These are phyloP conservation scores for Ophiostoma pallidulum DNA, from an alignment of 2,329 filamentous ascomycete species.

Conservation along the genomic window DNA sequence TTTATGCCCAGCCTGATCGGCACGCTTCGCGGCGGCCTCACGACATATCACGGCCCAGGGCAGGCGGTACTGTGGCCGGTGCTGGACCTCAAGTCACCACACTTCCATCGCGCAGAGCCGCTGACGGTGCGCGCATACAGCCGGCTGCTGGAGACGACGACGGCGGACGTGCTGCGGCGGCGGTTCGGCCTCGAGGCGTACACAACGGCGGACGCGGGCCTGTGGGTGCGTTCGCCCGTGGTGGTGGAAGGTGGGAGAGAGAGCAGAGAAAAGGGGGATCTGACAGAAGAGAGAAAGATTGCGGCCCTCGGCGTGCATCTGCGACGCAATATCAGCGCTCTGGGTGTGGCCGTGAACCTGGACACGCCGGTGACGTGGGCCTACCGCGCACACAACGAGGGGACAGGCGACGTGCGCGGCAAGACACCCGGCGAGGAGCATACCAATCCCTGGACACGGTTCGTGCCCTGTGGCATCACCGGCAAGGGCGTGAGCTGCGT, in stretches of 20 bases:
- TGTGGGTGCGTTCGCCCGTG: constrained; percentile 52
- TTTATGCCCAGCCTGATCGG: constrained; percentile 56
- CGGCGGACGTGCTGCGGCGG: constrained; percentile 53
- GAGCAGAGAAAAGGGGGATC: background rate
- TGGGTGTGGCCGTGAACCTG: constrained; percentile 78
- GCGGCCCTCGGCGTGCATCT: constrained; percentile 90
- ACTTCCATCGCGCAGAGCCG: constrained; percentile 32
- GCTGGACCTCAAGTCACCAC: constrained; percentile 57
- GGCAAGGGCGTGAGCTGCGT: constrained; percentile 74
- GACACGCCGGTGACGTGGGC: constrained; percentile 40
- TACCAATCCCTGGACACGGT: constrained; percentile 52
- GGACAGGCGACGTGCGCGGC: too few species aligned
- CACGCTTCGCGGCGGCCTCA: constrained; percentile 77
- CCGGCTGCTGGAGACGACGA: constrained; percentile 63
- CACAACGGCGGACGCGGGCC: constrained; percentile 69
- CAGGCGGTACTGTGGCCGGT: constrained; percentile 91
- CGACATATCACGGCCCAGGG: constrained; percentile 90
- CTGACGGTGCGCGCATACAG: constrained; percentile 71
- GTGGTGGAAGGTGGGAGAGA: background rate
- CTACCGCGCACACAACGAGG: too few species aligned
- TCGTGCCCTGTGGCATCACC: constrained; percentile 82
- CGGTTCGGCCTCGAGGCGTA: constrained; percentile 51
- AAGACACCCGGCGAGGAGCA: too few species aligned
- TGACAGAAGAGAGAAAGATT: constrained; percentile 55
- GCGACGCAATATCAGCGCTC: constrained; percentile 68